Percentiles rank a stretch among this genome's conserved stretches.
phyloP scores from a whole-genome alignment of 2,329 filamentous ascomycete species.

The Aureobasidium leucospermi region DNA sequence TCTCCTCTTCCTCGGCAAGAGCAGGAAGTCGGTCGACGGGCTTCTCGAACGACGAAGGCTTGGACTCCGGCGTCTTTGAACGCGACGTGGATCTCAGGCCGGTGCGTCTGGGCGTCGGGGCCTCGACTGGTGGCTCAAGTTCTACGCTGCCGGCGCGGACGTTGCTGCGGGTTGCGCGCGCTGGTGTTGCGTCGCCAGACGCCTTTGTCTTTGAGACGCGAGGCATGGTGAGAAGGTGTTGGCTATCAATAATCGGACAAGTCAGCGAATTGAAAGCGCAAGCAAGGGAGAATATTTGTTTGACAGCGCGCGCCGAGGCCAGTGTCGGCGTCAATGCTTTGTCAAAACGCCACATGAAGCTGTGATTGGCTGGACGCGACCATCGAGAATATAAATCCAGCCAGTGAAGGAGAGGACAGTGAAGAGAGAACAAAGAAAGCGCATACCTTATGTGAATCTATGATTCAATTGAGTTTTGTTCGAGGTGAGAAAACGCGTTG shows the following conservation, averaged over 20 bases:
- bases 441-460: not conserved
- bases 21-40: not conserved
- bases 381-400: conserved; percentile 5
- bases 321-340: not conserved
- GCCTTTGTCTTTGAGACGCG: not conserved
- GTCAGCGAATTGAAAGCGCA: conserved; percentile 1
- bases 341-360: not conserved
- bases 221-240: conserved; percentile 2
- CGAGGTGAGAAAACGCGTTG: not conserved
- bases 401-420: not conserved
- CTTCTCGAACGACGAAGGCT: conserved; percentile 8
- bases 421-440: not conserved
- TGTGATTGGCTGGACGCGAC: conserved; percentile 2
- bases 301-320: not conserved
- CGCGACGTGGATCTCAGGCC: not conserved
- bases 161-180: not conserved
- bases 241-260: conserved; percentile 4
- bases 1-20: not conserved
- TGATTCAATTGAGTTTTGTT: not conserved
- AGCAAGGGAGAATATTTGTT: conserved; percentile 10
- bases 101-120: not conserved
- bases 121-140: not conserved
- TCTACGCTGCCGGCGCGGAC: not conserved
- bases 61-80: conserved; percentile 1
- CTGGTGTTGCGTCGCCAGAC: not conserved